Evolutionary conservation across 1,139 yeast species (phyloP), one percentile per base, ranked within the genome.

Genomic region (Hanseniaspora gamundiae): DNA sequence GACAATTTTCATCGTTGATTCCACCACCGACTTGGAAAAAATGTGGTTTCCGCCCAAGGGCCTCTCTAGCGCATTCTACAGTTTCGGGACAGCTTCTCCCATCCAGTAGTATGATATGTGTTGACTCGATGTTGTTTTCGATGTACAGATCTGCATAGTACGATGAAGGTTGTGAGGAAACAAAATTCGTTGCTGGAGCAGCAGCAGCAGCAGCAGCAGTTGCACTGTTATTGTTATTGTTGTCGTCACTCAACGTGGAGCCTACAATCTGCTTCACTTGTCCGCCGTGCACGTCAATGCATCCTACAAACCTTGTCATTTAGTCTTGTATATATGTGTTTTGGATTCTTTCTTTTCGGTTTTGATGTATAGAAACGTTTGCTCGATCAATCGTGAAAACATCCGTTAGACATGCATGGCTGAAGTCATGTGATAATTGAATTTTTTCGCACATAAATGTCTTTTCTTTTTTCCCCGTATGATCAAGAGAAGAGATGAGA

Each of bases 241-340:
- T 78, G 49, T 78, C 80, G 11, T 71, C 69, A 0, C 71, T 68
- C 21, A 93, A 69, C 0, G 96, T 83, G 0, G 95, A 95, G 2
- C 98, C 98, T 0, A 93, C 97, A 43, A 91, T 91, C 61, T 91
- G 98, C 59, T 91, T 93, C 50, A 91, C 98, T 52, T 84, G 81
- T 2, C 98, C 98, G 4, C 82, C 74, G 60, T 91, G 98, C 49
- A 91, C 79, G 61, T 91, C 98, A 38, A 91, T 91, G 56, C 98
- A 91, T 1, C 97, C 98, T 58, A 91, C 76, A 64, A 85, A 93
- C 47, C 72, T 71, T 1, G 97, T 88, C 96, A 88, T 88, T 30
- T 28, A 50, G 17, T 22, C 42, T 33, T 41, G 17, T 43, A 42
- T 19, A 45, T 46, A 17, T 51, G 42, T 14, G 42, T 48, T 28